phyloP scores from a whole-genome alignment of 2,329 filamentous ascomycete genomes.

The Cladosporium sp. region DNA sequence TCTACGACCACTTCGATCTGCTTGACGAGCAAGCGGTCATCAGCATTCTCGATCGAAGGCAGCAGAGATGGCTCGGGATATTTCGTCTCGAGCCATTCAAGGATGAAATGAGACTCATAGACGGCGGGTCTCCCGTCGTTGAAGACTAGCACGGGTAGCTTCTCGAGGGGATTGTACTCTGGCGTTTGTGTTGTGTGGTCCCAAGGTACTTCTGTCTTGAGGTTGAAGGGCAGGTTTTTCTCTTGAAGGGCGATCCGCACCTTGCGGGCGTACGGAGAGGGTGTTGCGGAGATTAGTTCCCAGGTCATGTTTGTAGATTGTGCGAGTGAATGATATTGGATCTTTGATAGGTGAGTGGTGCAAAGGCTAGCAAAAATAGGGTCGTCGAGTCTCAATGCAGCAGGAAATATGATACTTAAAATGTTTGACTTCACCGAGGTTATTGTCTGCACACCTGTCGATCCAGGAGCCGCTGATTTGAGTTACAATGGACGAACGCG shows the following conservation, averaged over 20 bases:
- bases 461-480: background rate
- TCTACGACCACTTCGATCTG: constrained; percentile 34
- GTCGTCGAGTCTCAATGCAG: too few relatives aligned
- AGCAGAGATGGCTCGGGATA: constrained; percentile 28
- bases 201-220: constrained; percentile 43
- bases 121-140: constrained; percentile 26
- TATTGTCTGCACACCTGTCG: background rate
- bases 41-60: constrained; percentile 20
- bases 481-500: background rate
- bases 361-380: too few relatives aligned
- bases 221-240: constrained; percentile 37
- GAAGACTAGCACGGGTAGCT: constrained; percentile 36
- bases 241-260: constrained; percentile 38
- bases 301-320: constrained; percentile 17
- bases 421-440: background rate
- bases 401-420: too few relatives aligned
- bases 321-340: background rate
- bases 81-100: constrained; percentile 36
- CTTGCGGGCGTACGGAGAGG: constrained; percentile 40
- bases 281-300: constrained; percentile 32
- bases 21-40: constrained; percentile 30
- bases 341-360: too few relatives aligned
- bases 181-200: constrained; percentile 37
- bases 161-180: constrained; percentile 38
- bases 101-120: constrained; percentile 36